Percentiles rank a stretch among this genome's conserved stretches.
phyloP scores from a whole-genome alignment of 2,329 filamentous ascomycete genomes.

The Teratosphaeria viscida region DNA sequence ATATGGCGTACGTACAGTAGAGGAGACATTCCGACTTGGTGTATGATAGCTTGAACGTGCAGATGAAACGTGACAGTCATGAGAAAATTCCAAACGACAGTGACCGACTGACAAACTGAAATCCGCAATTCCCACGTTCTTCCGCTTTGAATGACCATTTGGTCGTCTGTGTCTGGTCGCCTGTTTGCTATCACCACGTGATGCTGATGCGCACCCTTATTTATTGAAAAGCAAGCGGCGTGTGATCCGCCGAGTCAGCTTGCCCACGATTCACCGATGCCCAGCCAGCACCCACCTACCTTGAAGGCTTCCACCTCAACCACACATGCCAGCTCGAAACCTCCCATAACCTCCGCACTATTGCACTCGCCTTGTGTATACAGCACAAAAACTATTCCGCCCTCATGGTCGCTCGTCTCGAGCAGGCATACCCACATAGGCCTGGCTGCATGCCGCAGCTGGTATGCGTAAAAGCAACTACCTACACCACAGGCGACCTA shows the following conservation, averaged over 20 bases:
- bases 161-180: not conserved
- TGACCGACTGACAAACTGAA: not conserved
- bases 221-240: not conserved
- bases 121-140: not conserved
- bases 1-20: constrained; percentile 38
- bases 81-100: not conserved
- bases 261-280: not conserved
- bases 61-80: not conserved
- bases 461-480: no score
- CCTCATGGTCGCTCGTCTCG: no score
- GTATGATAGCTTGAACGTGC: not conserved
- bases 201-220: not conserved
- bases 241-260: not conserved
- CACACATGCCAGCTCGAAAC: not conserved
- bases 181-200: not conserved
- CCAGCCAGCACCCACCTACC: not conserved
- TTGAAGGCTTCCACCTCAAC: not conserved
- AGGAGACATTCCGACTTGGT: not conserved
- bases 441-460: no score
- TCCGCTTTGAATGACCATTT: not conserved
- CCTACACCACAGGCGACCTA: no score
- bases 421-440: no score
- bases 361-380: no score
- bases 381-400: no score
- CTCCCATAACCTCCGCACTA: not conserved